phyloP scores from a whole-genome alignment of 192 early-diverging fungal genomes.

The Borealophlyctis nickersoniae region DNA sequence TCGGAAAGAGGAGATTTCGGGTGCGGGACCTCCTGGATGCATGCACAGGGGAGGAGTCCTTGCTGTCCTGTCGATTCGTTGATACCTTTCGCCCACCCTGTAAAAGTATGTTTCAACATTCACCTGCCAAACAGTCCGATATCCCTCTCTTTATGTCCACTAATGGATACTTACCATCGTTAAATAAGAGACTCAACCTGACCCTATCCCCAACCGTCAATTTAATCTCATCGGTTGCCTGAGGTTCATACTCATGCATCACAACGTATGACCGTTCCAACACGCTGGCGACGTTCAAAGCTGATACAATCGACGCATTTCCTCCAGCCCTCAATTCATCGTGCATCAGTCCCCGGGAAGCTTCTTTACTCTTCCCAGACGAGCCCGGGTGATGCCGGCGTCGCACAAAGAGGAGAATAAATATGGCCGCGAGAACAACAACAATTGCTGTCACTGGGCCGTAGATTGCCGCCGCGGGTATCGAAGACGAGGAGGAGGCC shows the following conservation, averaged over 20 bases:
- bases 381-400: not conserved
- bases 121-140: not conserved
- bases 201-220: slow-evolving; percentile 33
- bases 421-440: not conserved
- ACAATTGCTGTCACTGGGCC: too few species aligned
- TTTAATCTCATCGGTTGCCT: slow-evolving; percentile 30
- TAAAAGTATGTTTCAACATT: not conserved
- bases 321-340: too few species aligned
- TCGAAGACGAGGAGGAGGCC: slow-evolving; percentile 9
- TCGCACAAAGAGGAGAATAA: not conserved
- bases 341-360: not conserved
- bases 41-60: slow-evolving; percentile 39
- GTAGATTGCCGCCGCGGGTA: slow-evolving; percentile 6
- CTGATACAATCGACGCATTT: not conserved
- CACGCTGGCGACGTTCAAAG: slow-evolving; percentile 14
- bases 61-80: slow-evolving; percentile 35
- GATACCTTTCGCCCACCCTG: slow-evolving; percentile 17
- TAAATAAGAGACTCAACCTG: slow-evolving; percentile 32
- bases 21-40: slow-evolving; percentile 21
- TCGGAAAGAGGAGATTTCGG: not conserved
- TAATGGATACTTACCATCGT: slow-evolving; percentile 40
- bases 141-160: not conserved
- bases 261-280: slow-evolving; percentile 30
- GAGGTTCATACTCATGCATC: slow-evolving; percentile 26
- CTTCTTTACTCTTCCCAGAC: not conserved